Evolutionary conservation across 257 asterid species (phyloP).

Genomic region (Fraxinus excelsior): DNA sequence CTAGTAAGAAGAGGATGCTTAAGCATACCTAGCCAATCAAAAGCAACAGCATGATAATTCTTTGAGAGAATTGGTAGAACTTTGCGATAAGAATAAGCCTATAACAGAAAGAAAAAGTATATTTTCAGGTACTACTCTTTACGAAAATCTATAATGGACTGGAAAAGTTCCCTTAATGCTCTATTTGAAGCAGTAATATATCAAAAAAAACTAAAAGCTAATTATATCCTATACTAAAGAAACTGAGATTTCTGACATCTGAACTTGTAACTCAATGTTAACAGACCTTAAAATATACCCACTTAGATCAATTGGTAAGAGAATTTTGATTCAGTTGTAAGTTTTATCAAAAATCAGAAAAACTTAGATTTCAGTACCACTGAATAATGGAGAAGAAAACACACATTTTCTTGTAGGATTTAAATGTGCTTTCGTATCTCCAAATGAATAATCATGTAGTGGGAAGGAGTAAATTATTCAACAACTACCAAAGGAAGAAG

Average conservation of each 20-base stretch:
- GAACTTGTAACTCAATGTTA: background rate
- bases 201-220: background rate
- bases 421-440: background rate
- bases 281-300: background rate
- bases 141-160: background rate
- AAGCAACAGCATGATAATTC: slow-evolving; percentile 71
- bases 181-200: background rate
- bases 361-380: background rate
- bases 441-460: background rate
- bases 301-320: background rate
- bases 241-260: background rate
- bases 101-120: slow-evolving; percentile 26
- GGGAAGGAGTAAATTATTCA: background rate
- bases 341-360: background rate
- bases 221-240: background rate
- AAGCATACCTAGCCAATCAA: slow-evolving; percentile 88
- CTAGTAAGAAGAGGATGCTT: background rate
- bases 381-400: background rate
- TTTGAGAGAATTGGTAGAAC: slow-evolving; percentile 79
- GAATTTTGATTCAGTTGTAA: background rate
- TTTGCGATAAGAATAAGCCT: slow-evolving; percentile 93
- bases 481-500: background rate
- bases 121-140: slow-evolving; percentile 8
- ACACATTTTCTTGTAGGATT: background rate
- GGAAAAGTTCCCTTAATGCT: background rate